Conservation (phyloP, 2,329 filamentous ascomycete species). For the Penicillium thymicola region DNA sequence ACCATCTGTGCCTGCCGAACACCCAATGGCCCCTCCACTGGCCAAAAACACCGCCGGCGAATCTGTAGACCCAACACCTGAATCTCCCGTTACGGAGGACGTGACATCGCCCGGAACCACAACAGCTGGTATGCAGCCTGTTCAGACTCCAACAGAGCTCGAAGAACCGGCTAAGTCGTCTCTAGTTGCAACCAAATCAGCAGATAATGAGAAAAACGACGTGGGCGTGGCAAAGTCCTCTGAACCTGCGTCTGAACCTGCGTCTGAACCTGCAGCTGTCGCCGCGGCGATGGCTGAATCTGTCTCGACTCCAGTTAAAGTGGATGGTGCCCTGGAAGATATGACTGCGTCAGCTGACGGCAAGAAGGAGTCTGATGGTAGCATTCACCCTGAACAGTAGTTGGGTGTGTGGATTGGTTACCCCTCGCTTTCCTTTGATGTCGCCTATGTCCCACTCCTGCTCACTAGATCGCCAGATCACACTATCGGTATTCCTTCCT, state of each 20-base stretch:
- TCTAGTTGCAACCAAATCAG: neutral
- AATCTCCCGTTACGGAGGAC: conserved; percentile 9
- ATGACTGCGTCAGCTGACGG: conserved; percentile 26
- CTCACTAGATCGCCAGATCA: neutral
- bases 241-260: neutral
- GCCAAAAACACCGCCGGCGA: conserved; percentile 37
- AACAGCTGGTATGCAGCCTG: conserved; percentile 3
- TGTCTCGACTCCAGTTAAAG: conserved; percentile 1
- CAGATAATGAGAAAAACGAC: neutral
- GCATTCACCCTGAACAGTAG: conserved; percentile 7
- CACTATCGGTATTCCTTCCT: neutral
- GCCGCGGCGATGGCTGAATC: conserved; percentile 7
- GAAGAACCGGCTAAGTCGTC: neutral
- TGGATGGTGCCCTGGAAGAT: conserved; percentile 25
- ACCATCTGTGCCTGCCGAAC: conserved; percentile 8
- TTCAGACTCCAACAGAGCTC: neutral
- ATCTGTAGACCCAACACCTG: conserved; percentile 29
- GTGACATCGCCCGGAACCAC: conserved; percentile 1
- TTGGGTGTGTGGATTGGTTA: neutral
- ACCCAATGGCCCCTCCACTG: conserved; percentile 29
- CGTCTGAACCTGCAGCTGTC: neutral
- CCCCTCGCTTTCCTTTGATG: neutral
- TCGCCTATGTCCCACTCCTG: neutral
- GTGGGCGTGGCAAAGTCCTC: neutral
- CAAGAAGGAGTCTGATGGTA: conserved; percentile 27